Evolutionary conservation across 2,329 filamentous ascomycete species (phyloP), one percentile per base, ranked within the genome.

Genomic region (Fusarium sp.): DNA sequence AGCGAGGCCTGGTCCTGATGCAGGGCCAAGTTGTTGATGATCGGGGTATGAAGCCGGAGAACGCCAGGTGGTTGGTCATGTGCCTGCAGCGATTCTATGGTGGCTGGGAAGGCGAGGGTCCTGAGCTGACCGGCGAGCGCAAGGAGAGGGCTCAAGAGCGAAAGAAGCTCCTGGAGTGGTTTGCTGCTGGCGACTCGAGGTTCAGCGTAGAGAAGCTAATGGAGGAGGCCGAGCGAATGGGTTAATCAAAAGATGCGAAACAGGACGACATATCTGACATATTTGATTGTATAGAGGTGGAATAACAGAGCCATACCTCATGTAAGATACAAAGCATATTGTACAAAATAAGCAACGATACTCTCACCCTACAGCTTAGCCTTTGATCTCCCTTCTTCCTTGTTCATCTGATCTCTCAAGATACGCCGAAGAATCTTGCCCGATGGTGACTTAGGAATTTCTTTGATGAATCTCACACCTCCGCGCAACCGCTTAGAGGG

Each of bases 31-130:
- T 98, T 16, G 87, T 93, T 63, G 91, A 94, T 69, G 92, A 92
- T 34, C 87, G 92, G 14, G 95, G 96, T 6, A 90, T 98, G 6
- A 91, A 87, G 72, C 89, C 94, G 0, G 90, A 95, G 62, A 93
- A 98, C 80, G 95, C 93, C n/a, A 92, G 92, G 83, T 98, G 94
- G 92, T 84, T 99, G 77, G 87, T 97, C 59, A 93, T 98, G 90
- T 96, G 94, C 77, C 85, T 99, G 84, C 96, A 99, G 86, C 91
- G 94, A 80, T 99, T 99, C 83, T 99, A 99, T 80, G 90, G 92
- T 20, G 90, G 90, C 72, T 86, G 90, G 87, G 88, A 88, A 66
- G 85, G 80, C 62, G 84, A 80, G n/a, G 82, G 82, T 8, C 77
- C 71, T 6, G 81, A 80, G 27, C 61, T 81, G 6, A 79, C 78